Conservation (phyloP, 805 yeast species). For the Saccharomycopsis malanga region DNA sequence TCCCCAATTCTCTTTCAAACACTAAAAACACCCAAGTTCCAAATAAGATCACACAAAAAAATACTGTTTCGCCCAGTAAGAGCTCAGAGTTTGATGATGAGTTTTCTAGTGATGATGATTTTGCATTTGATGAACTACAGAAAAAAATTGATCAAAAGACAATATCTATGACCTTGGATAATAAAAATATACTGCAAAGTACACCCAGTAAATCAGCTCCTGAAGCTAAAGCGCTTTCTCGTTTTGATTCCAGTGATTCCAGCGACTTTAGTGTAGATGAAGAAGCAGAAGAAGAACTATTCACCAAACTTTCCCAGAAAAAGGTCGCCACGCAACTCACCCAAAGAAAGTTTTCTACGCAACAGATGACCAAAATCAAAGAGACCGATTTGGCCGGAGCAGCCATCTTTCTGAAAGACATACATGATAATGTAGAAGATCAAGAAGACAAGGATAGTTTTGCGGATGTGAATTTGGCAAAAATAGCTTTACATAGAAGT, state of each 20-base stretch:
- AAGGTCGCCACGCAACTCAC: too few species aligned
- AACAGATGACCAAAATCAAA: constrained; percentile 1
- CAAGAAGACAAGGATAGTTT: constrained; percentile 12
- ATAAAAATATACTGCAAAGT: background rate
- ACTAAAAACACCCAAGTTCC: background rate
- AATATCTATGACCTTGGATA: background rate
- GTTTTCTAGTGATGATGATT: constrained; percentile 13
- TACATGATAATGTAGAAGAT: background rate
- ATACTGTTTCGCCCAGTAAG: background rate
- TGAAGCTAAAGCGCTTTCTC: background rate
- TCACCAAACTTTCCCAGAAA: constrained; percentile 5
- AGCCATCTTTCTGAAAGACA: constrained; percentile 9
- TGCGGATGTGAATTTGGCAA: constrained; percentile 13
- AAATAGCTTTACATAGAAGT: constrained; percentile 12
- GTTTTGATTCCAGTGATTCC: background rate
- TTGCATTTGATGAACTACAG: constrained; percentile 13
- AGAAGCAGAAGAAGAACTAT: constrained; percentile 7
- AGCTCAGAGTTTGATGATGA: constrained; percentile 9
- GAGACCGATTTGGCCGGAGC: constrained; percentile 8
- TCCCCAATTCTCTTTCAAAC: background rate
- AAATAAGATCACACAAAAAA: background rate
- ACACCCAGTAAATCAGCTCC: background rate
- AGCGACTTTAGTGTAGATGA: background rate
- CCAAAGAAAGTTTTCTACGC: constrained; percentile 2
- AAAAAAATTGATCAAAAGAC: constrained; percentile 9